phyloP scores from a whole-genome alignment of 768 basidiomycete species.

The Lyophyllum shimeji region DNA sequence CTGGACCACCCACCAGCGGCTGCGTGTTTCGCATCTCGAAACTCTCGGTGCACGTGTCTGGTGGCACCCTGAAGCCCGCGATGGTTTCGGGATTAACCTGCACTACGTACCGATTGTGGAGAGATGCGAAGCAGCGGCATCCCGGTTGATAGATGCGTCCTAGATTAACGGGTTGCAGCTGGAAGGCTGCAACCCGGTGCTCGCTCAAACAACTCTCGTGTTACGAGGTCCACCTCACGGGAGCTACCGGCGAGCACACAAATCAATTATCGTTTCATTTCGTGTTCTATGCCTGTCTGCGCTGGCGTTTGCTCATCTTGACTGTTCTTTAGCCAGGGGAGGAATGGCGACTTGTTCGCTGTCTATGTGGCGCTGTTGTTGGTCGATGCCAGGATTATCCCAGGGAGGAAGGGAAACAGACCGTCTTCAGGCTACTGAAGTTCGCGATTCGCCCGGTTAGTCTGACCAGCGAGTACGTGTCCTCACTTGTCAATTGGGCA shows the following conservation, averaged over 20 bases:
- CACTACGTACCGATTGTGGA: slow-evolving; percentile 21
- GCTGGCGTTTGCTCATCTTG: slow-evolving; percentile 4
- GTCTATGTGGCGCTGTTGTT: slow-evolving; percentile 80
- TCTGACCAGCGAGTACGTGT: slow-evolving; percentile 58
- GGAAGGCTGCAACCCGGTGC: slow-evolving; percentile 29
- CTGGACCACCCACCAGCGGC: slow-evolving; percentile 70
- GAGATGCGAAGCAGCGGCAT: slow-evolving; percentile 30
- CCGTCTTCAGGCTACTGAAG: slow-evolving; percentile 75
- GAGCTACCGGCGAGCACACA: slow-evolving; percentile 94
- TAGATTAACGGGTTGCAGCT: slow-evolving; percentile 47
- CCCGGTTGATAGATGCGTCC: slow-evolving; percentile 96
- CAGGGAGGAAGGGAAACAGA: slow-evolving; percentile 27
- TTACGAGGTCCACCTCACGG: slow-evolving; percentile 64
- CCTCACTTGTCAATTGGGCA: neutral
- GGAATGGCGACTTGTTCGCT: slow-evolving; percentile 66
- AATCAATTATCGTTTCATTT: slow-evolving; percentile 22
- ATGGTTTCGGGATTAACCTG: slow-evolving; percentile 45
- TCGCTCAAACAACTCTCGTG: slow-evolving; percentile 88
- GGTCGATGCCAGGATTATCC: slow-evolving; percentile 66
- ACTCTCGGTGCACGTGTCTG: slow-evolving; percentile 13
- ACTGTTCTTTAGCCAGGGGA: slow-evolving; percentile 46
- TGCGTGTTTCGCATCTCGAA: slow-evolving; percentile 28
- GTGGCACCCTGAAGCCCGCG: slow-evolving; percentile 50
- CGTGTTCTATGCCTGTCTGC: slow-evolving; percentile 8
- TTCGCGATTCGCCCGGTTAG: slow-evolving; percentile 78